Base-by-base conservation (phyloP, 2,329 filamentous ascomycete species). In the Dothistroma septosporum region DNA sequence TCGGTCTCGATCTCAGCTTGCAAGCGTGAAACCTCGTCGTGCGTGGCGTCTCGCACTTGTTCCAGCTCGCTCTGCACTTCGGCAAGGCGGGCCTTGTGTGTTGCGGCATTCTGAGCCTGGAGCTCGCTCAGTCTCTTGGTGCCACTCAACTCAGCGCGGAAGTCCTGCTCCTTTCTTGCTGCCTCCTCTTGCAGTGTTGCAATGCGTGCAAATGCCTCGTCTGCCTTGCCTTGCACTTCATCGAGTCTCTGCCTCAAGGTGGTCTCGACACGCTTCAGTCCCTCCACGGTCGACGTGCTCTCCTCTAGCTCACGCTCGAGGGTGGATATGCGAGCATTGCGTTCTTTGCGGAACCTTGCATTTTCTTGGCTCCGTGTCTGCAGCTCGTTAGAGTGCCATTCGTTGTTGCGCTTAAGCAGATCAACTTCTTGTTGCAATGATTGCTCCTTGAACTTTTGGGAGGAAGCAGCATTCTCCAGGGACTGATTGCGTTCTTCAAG, bases 301-400 rank as follows among this genome's bases (percentile, higher is more conserved):
- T 99, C 94, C 68, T 97, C 93, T 67, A 93, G 90, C 62, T 89
- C 85, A 57, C 92, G 89, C 75, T 97, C 90, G 31, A 99, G 84
- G 70, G 95, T 90, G 9, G 92, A 85, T 68, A 97, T 91, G 44
- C 90, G 89, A 1, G 91, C 88, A 64, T 90, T 90, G 81, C 97
- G 97, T 73, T 99, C 94, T 73, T 96, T 97, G 64, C 94, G 87
- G 76, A 90, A 93, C 72, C 92, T 96, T 66, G 93, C 84, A 53
- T 91, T 87, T 73, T 99, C 94, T 9, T 87, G 85, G 63, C 85
- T 88, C 78, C 96, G 96, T 0, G 90, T 92, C 79, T 96, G 93
- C 22, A 97, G 83, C 75, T 99, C 94, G 47, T 83, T 87, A 72
- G 97, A 91, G 59, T 94, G 88, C 90, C 92, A 99, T 69, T 97